Base-by-base conservation (phyloP, 192 early-diverging fungal genomes). In the Coemansia biformis region DNA sequence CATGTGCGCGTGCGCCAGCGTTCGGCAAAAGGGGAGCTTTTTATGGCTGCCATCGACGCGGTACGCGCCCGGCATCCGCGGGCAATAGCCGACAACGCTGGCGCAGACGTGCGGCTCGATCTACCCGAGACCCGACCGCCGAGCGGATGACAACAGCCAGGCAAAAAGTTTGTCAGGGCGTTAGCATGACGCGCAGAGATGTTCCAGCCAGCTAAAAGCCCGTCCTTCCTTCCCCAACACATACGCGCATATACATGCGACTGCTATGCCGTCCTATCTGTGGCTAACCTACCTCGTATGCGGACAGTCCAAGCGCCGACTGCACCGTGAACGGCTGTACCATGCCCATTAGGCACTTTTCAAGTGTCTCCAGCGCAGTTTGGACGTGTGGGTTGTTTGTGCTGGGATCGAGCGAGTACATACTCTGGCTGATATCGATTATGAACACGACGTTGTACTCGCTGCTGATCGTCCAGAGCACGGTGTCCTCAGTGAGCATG, bases 341-440 rank as follows among this genome's bases (percentile, higher is more conserved):
- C 53, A 78, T 66, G 40, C 76, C 76, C 39, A 55, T 61, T 36
- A 78, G 42, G 48, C 76, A 74, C 43, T 73, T 73, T 55, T 78
- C 70, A 19, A 78, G 59, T 5, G 70, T 68, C 40, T 63, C 63
- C 28, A 74, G 58, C n/a, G 65, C 70, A 0, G 60, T 58, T 3
- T 71, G 57, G n/a, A 78, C 61, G 18, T 68, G 63, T 13, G 59
- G 30, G 21, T 74, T 38, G 46, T 68, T 64, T 35, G 64, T 69
- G 43, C 60, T 62, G 38, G 70, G 61, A 28, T 74, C 76, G 19
- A 78, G 46, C 22, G 76, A 57, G 55, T 74, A 78, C 76, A 78
- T 78, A 65, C 69, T 73, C 48, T 73, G 76, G 45, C 76, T 78
- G 34, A 68, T 67, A 18, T 78, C 76, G 10, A 78, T 57, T 4